Base-by-base conservation (phyloP, 495 filamentous ascomycete genomes). In the Astrocystis sublimbata region DNA sequence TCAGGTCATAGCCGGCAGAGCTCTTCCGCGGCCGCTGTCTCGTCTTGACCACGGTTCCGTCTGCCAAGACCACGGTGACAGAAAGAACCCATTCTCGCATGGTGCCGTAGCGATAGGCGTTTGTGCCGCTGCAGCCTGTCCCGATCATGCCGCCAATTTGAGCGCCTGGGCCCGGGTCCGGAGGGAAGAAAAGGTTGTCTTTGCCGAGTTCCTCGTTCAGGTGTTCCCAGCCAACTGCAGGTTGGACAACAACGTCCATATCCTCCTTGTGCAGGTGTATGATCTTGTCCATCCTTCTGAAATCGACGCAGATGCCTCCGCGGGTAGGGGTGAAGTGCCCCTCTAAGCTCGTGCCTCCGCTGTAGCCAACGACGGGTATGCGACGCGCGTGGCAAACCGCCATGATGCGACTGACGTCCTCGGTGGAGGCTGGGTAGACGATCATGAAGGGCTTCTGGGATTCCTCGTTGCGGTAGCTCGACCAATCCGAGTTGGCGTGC, bases 81-180 rank as follows among this genome's bases (percentile, higher is more conserved):
- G 85, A 88, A 26, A 97, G 77, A 0, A 97, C 93, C 92, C 93
- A 97, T 68, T 98, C 93, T 64, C 91, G 87, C 93, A 97, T 98
- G 0, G 93, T 96, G 1, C 93, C 93, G 71, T 97, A 98, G 24
- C 91, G 83, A 68, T 96, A 92, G 15, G 93, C 89, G 73, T 98
- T 97, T 31, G 93, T 98, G 35, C 93, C 93, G 62, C 85, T 89
- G 80, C 93, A 97, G 31, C 92, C 92, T 0, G 93, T 97, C 0
- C 91, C 93, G 12, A 97, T 86, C 93, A 98, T 98, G 41, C 93
- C 93, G 38, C 93, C 93, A 63, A 98, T 96, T 86, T 90, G 90
- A 47, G 89, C 89, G 17, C 88, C 89, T 24, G 89, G 89, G 26
- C 90, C 90, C 9, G 90, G 90, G 71, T 93, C 90, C 0, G 91